These are phyloP conservation scores for Myxozyma lipomycoides DNA, from an alignment of 805 yeast species.

Conservation along the genomic window DNA sequence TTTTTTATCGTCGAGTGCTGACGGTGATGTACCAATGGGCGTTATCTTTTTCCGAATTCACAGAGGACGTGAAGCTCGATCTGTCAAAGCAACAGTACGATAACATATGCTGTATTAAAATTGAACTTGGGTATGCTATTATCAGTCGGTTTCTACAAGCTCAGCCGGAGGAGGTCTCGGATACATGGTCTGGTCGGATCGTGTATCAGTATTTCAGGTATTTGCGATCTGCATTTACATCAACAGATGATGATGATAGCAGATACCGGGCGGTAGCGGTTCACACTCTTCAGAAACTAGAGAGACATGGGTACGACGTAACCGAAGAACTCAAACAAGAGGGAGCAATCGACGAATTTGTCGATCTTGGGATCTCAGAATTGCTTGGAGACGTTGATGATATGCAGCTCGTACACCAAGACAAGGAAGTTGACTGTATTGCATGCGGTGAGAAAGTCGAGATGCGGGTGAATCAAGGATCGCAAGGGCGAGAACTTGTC, in stretches of 20 bases:
- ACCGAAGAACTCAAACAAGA: not conserved
- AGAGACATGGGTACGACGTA: not conserved
- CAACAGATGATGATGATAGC: not conserved
- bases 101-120: not conserved
- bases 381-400: not conserved
- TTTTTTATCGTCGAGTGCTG: slow-evolving; percentile 9
- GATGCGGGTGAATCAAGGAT: not conserved
- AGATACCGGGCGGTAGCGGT: not conserved
- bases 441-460: slow-evolving; percentile 21
- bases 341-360: not conserved
- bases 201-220: slow-evolving; percentile 6
- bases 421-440: slow-evolving; percentile 9
- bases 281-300: not conserved
- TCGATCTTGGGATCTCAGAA: not conserved
- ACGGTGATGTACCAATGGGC: not conserved
- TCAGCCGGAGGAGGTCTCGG: not conserved
- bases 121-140: not conserved
- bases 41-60: not conserved
- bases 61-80: not conserved
- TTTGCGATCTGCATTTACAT: not conserved
- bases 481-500: not conserved
- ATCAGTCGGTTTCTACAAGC: not conserved
- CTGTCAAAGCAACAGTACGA: not conserved
- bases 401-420: not conserved
- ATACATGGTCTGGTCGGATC: not conserved